Base-by-base conservation (phyloP, 2,329 filamentous ascomycete species). In the Claviceps maximensis region DNA sequence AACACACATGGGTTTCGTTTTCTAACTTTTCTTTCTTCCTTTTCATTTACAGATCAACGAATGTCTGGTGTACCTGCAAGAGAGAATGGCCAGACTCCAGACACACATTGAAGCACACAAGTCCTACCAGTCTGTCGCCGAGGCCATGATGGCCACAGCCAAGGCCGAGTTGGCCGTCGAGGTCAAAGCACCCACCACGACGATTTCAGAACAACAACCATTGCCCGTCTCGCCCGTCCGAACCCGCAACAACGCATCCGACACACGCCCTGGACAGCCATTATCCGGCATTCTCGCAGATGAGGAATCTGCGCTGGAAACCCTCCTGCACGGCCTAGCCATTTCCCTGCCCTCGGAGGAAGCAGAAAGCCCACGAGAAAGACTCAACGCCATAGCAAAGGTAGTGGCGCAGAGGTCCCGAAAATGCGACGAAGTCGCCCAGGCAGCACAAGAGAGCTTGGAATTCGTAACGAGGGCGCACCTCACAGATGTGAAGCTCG, bases 51-150 rank as follows among this genome's bases (percentile, higher is more conserved):
- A 80, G 77, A 72, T 80, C 21, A 67, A 74, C 38, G 68, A 74
- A 21, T 80, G 77, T 55, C 66, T 82, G 1, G 67, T 72, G 51
- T 74, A 77, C 54, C 65, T 82, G 0, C 64, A 77, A 2, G 71
- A 73, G 36, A 72, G 74, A n/a, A 69, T 73, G 5, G 62, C 67
- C 12, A 64, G 68, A 1, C 65, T 79, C 3, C 63, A 68, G 2
- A 58, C 65, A 3, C 70, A 72, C 27, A 62, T 75, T 2, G 68
- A 74, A 48, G 68, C 69, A 2, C 67, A 72, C 51, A 71, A 74
- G 40, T 73, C 72, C 1, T 74, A 79, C 58, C 72, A 73, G 51
- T 54, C 61, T 9, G 69, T 71, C 2, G 60, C 70, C 0, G 58
- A 60, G 0, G 58, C 65, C 8, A 63, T 80, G 4, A 56, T 74